phyloP scores from a whole-genome alignment of 2,329 filamentous ascomycete genomes.

The Dactylellina leptospora region DNA sequence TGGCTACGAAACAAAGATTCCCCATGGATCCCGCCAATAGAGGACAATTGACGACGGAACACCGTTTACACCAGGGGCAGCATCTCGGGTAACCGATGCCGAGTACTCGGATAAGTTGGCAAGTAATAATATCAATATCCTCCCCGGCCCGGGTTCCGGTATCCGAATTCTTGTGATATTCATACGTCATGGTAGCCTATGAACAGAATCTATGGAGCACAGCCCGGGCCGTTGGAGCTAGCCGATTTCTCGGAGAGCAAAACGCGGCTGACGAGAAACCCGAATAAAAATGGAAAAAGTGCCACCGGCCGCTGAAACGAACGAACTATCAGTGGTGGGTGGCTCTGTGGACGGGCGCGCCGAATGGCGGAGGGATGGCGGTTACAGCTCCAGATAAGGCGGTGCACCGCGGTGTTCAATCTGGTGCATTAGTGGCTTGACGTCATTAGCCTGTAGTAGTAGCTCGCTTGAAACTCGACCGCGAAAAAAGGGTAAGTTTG shows the following conservation, averaged over 20 bases:
- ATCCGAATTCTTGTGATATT: too few relatives aligned
- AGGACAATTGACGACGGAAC: background rate
- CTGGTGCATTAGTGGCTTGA: conserved; percentile 34
- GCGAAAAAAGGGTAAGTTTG: too few relatives aligned
- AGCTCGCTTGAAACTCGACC: conserved; percentile 17
- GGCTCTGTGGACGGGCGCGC: background rate
- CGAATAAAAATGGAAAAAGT: background rate
- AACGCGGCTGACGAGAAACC: too few relatives aligned
- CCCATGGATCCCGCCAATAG: conserved; percentile 8
- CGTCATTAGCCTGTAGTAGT: conserved; percentile 11
- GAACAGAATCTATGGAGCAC: conserved; percentile 23
- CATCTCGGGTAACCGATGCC: too few relatives aligned
- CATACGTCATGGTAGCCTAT: conserved; percentile 22
- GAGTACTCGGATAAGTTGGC: too few relatives aligned
- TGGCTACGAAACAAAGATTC: conserved; percentile 17
- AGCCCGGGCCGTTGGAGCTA: conserved; percentile 8
- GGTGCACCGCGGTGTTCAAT: conserved; percentile 5
- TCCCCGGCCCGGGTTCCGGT: too few relatives aligned
- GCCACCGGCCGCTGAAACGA: conserved; percentile 5
- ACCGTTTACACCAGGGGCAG: conserved; percentile 3
- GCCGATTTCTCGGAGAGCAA: background rate
- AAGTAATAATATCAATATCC: too few relatives aligned
- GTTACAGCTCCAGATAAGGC: background rate
- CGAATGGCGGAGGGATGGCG: conserved; percentile 23
- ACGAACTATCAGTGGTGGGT: background rate